Conservation (phyloP, 352 stramenopile species). For the Sclerospora graminicola region DNA sequence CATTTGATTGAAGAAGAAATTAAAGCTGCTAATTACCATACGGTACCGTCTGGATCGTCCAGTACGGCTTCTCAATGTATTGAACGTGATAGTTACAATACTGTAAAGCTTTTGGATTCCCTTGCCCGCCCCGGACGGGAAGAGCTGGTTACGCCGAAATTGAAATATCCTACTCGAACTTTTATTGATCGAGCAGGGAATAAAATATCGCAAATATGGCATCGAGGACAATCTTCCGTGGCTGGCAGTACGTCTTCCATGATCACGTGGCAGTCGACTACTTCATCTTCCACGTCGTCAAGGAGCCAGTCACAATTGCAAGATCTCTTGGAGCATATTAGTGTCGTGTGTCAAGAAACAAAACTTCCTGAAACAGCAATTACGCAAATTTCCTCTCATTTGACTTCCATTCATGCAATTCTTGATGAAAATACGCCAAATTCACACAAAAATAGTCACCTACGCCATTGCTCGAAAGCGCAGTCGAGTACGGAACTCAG, state of each 20-base stretch:
- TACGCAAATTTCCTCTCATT: not conserved
- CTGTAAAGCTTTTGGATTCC: conserved; percentile 24
- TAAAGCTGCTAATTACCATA: conserved; percentile 5
- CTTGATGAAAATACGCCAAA: too few relatives aligned
- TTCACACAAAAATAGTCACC: conserved; percentile 3
- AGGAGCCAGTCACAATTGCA: conserved; percentile 25
- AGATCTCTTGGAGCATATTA: conserved; percentile 25
- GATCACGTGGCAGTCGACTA: too few relatives aligned
- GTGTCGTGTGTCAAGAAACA: conserved; percentile 26
- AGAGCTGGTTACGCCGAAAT: not conserved
- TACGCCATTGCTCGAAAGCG: conserved; percentile 27
- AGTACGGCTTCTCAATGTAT: not conserved
- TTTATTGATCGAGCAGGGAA: conserved; percentile 1
- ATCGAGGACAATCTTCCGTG: not conserved
- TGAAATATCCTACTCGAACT: not conserved
- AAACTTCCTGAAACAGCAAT: conserved; percentile 44
- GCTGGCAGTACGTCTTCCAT: not conserved
- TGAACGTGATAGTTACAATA: conserved; percentile 17
- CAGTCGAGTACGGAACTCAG: conserved; percentile 1
- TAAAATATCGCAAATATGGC: conserved; percentile 1
- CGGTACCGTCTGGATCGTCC: not conserved
- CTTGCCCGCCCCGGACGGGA: conserved; percentile 8
- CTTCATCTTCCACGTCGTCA: too few relatives aligned
- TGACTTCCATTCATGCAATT: too few relatives aligned
- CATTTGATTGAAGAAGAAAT: conserved; percentile 23